Base-by-base conservation (phyloP, 305 asterid species). In the Solanum hybrid region DNA sequence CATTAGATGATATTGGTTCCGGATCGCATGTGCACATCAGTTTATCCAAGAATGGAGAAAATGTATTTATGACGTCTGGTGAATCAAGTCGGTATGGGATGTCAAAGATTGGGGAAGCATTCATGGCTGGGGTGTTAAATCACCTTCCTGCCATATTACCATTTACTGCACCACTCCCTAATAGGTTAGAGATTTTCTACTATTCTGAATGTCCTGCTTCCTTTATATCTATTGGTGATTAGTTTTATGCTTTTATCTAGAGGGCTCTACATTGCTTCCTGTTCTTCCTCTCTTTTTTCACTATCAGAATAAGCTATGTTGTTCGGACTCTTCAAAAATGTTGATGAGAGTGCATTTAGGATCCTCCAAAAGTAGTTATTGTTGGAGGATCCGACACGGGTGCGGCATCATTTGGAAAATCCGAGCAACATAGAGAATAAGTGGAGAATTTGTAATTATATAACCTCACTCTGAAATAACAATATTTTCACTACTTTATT, bases 21-120 rank as follows among this genome's bases (percentile, higher is more conserved):
- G 99, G 99, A 85, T 95, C 99, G 39, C 99, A 96, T 88, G 98
- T 96, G 91, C 99, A 97, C 94, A 31, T 97, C 89, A 97, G 99
- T 93, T 92, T 97, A 92, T 95, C 96, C 29, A 91, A 92, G 92
- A 92, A 96, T 67, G 99, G 97, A 78, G 92, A 95, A 92, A 97
- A 97, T 87, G 94, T 95, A 82, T 97, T 96, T 89, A 94, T 94
- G 96, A 95, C 94, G 26, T 88, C 33, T 61, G 93, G 87, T 79
- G 96, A 94, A 92, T 91, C 94, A 90, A 93, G 92, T 80, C 93
- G 51, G 87, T 91, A 94, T 83, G 99, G 99, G 76, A 96, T 97
- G 91, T 94, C 98, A 90, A 93, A 92, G 92, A 90, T 92, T 26
- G 99, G 98, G 89, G 97, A 95, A 93, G 96, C 94, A 92, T 97